A percentile compares a stretch with the other conserved stretches of the same genome.
Evolutionary conservation across 116 monocot genomes (phyloP).

Genomic region (Zostera marina): DNA sequence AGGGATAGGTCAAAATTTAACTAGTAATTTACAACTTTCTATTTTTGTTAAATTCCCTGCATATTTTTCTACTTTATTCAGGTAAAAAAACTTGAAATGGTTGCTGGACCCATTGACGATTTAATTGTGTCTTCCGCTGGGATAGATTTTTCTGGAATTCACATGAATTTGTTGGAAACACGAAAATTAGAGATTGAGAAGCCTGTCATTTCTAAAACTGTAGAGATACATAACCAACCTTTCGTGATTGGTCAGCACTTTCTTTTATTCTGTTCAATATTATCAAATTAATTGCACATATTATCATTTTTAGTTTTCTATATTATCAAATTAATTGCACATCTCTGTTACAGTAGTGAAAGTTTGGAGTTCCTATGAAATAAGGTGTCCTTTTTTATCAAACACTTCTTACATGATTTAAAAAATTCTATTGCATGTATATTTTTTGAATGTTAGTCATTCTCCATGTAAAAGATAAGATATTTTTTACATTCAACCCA

Average conservation of each 20-base stretch:
- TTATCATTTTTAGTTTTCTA: neutral
- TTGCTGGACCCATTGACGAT: constrained; percentile 24
- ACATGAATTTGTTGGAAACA: constrained; percentile 15
- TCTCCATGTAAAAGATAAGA: no score
- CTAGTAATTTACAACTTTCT: neutral
- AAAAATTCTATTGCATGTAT: no score
- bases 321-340: neutral
- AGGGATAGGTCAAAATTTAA: no score
- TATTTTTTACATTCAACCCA: neutral
- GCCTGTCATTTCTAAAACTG: constrained; percentile 30
- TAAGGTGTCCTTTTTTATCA: no score
- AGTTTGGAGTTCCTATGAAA: no score
- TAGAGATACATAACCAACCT: constrained; percentile 38
- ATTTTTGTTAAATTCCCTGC: neutral
- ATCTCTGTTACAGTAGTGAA: no score
- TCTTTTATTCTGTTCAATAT: neutral
- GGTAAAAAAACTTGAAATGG: constrained; percentile 16
- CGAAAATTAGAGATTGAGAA: constrained; percentile 15
- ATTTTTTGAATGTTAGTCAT: no score
- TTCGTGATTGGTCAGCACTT: constrained; percentile 51
- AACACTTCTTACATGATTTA: no score
- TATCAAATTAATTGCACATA: neutral
- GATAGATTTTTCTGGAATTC: constrained; percentile 46
- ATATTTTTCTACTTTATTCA: neutral
- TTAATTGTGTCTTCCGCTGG: constrained; percentile 21